A percentile compares a stretch with the other conserved stretches of the same genome.
phyloP scores from a whole-genome alignment of 2,329 filamentous ascomycete genomes.

The Aspergillus sp. region DNA sequence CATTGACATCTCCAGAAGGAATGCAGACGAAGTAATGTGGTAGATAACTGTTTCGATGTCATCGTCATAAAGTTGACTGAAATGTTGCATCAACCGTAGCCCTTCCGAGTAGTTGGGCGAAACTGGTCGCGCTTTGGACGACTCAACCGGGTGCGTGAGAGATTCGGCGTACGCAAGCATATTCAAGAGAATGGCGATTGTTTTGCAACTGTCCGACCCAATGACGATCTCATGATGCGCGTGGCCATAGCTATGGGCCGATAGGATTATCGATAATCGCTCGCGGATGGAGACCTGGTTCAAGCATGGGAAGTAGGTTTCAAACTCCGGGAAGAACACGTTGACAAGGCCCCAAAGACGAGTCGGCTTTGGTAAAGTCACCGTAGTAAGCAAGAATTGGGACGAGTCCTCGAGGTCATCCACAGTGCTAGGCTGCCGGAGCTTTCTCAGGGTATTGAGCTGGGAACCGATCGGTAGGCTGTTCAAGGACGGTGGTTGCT shows the following conservation, averaged over 20 bases:
- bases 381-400: background rate
- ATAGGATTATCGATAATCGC: background rate
- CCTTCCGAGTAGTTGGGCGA: background rate
- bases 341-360: background rate
- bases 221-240: background rate
- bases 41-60: background rate
- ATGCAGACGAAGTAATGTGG: background rate
- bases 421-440: background rate
- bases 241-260: background rate
- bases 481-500: too few relatives aligned
- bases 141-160: background rate
- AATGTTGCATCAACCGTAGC: background rate
- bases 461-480: too few relatives aligned
- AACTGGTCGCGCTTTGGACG: background rate
- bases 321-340: background rate
- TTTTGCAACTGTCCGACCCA: background rate
- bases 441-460: background rate
- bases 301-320: background rate
- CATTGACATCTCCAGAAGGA: background rate
- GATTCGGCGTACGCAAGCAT: background rate
- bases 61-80: background rate
- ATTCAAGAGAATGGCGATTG: background rate
- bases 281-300: background rate
- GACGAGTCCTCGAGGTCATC: background rate
- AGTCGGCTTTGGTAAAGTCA: background rate